Base-by-base conservation (phyloP, 2,329 filamentous ascomycete genomes). In the Pseudogymnoascus sp. region DNA sequence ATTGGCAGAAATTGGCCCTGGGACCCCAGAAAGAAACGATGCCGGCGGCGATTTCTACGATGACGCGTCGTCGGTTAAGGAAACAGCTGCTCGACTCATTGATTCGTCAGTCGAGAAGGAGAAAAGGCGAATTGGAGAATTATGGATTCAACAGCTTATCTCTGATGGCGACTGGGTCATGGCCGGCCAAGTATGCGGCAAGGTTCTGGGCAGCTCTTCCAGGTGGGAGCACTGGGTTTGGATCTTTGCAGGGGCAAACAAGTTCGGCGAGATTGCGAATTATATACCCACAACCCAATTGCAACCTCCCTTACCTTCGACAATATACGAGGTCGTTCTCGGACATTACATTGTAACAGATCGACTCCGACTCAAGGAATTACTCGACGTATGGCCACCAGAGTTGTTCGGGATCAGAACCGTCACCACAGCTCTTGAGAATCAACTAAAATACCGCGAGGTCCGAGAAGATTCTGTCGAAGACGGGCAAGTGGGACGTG, bases 161-260 rank as follows among this genome's bases (percentile, higher is more conserved):
- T 84, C 87, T 37, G 81, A 84, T 0, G 82, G 85, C 7, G 82
- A 93, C 66, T 99, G 95, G 95, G 73, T 74, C 7, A 79, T 83
- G 64, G 95, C 95, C 5, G 93, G 91, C 0, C 82, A 89, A 70
- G 81, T 96, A 3, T 93, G 92, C 64, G 90, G 89, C 12, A 91
- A 88, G 71, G 93, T 97, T 0, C 80, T 99, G 1, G 86, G 86
- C 46, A 91, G 88, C 1, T 86, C 91, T 0, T 82, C 89, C 59
- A 81, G 89, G 69, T 99, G 95, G 95, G 93, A 97, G 76, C 91
- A 96, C 70, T 97, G 93, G 92, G 89, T 96, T 4, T 96, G 90
- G 85, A 88, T 85, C 0, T 99, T 99, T 76, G 91, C 92, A 6
- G 89, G 91, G 42, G 89, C 90, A 2, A 84, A 90, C 67, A 91